Evolutionary conservation across 768 basidiomycete genomes (phyloP), one percentile per base, ranked within the genome.

Genomic region (Lactifluus subvellereus): DNA sequence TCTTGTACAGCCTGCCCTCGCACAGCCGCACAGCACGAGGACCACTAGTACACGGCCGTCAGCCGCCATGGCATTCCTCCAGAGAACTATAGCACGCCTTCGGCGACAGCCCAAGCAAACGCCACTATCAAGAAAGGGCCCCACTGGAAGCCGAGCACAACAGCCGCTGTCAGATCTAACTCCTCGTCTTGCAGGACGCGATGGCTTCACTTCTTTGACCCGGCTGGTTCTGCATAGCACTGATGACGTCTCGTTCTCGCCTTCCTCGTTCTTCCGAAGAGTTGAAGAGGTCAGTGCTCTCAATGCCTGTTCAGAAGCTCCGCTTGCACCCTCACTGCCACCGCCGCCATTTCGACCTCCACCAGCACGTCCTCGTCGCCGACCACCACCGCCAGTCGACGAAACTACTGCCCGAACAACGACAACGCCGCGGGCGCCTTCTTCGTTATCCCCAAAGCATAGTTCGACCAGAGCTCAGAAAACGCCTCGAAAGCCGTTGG

Each of bases 221-320:
- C 58, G 40, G 8, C 47, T 64, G 18, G 63, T 64, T 37, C 35
- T 64, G 40, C 58, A 16, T 30, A 35, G 48, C 16, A 27, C 54
- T 11, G 49, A 60, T 27, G 54, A 60, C 20, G 58, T 64, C 48
- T 54, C 63, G 27, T 64, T 64, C 58, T 64, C 63, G 40, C 59
- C 58, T 9, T 64, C 63, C 18, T 59, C 63, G 13, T 64, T 64
- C 35, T 64, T 64, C 18, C 37, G 54, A 51, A 64, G 54, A 35
- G 63, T 64, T 16, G 63, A 64, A 27, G 58, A 64, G 35, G 48
- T 64, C 45, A 33, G 48, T 5, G 40, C 58, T 45, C 48, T 51
- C 7, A 37, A 14, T 13, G 18, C 58, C 27, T 14, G 14, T n/a
- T 30, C 38, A 18, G 47, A 13, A 20, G 5, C 18, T 16, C 40